Evolutionary conservation across 306 rosid genomes (phyloP).

Genomic region (Sesbania bispinosa): DNA sequence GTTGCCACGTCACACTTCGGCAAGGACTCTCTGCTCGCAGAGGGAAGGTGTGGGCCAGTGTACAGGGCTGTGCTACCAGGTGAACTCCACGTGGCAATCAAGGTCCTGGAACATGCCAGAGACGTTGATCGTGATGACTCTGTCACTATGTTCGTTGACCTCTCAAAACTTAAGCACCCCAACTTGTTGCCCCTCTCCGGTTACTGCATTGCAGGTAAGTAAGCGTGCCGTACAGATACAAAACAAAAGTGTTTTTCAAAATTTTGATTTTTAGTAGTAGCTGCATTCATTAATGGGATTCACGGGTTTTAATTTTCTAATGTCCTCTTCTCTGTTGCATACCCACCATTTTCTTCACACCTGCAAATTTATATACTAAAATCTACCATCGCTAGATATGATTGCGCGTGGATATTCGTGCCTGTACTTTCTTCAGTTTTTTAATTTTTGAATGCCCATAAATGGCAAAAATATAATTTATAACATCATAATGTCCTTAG

Average conservation of each 20-base stretch:
- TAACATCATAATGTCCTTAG: neutral
- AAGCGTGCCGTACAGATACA: constrained; percentile 3
- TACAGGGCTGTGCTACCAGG: constrained; percentile 81
- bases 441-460: neutral
- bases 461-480: neutral
- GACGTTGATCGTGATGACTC: constrained; percentile 52
- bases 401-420: constrained; percentile 31
- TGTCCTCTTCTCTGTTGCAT: constrained; percentile 22
- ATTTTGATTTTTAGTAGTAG: no score
- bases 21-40: constrained; percentile 71
- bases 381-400: constrained; percentile 15
- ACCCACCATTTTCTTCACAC: constrained; percentile 16
- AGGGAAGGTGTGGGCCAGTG: constrained; percentile 86
- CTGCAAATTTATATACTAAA: neutral
- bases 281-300: constrained; percentile 26
- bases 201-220: constrained; percentile 94
- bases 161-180: constrained; percentile 70
- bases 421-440: constrained; percentile 4
- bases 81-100: constrained; percentile 89
- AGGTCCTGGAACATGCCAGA: constrained; percentile 68
- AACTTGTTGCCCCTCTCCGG: constrained; percentile 83
- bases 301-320: constrained; percentile 46
- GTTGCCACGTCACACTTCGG: constrained; percentile 94
- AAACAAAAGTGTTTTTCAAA: no score
- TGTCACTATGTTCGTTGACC: constrained; percentile 52